Evolutionary conservation across 108 stramenopile genomes (phyloP).

Genomic region (Nitzschia inconspicua): DNA sequence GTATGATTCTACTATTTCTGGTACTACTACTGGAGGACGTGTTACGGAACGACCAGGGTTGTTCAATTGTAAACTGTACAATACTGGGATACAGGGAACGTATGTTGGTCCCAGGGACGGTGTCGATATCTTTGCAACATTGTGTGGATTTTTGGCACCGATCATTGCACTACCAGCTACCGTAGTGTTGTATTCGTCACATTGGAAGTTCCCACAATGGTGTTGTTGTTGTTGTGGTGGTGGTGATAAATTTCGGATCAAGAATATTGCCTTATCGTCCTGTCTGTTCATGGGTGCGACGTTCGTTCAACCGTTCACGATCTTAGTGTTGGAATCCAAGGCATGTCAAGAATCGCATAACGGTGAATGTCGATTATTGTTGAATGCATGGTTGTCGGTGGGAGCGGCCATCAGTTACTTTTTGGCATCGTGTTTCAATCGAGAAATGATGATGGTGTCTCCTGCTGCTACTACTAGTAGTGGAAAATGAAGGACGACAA

Average conservation of each 20-base stretch:
- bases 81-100: not conserved
- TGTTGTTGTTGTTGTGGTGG: too few relatives aligned
- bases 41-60: slow-evolving; percentile 6
- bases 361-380: slow-evolving; percentile 1
- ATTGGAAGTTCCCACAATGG: too few relatives aligned
- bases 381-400: not conserved
- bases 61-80: slow-evolving; percentile 3
- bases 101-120: slow-evolving; percentile 5
- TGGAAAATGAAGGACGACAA: too few relatives aligned
- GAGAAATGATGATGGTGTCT: too few relatives aligned
- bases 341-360: not conserved
- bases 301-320: not conserved
- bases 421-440: slow-evolving; percentile 12
- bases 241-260: not conserved
- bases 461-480: too few relatives aligned
- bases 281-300: slow-evolving; percentile 16
- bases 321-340: not conserved
- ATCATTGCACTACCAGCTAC: slow-evolving; percentile 3
- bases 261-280: not conserved
- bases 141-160: not conserved
- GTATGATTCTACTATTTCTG: too few relatives aligned
- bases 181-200: not conserved
- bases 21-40: not conserved
- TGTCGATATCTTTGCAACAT: not conserved
- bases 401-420: slow-evolving; percentile 3